Percentiles rank a stretch among this genome's conserved stretches.
Conservation (phyloP, 2,329 filamentous ascomycete genomes). For the Epichloe bromicola region DNA sequence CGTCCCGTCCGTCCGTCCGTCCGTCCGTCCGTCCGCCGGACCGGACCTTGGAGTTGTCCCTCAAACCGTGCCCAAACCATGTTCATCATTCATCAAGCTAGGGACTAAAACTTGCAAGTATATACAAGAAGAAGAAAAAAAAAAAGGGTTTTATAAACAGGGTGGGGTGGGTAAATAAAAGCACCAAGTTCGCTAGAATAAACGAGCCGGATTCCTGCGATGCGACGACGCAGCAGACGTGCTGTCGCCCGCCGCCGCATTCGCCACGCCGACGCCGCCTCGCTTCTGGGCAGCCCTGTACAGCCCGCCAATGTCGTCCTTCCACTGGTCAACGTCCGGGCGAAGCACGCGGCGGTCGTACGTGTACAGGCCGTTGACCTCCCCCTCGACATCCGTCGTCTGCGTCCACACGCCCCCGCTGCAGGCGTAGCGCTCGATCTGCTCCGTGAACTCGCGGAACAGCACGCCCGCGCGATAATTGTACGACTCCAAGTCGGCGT, state of each 20-base stretch:
- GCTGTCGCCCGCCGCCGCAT: background rate
- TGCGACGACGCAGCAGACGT: background rate
- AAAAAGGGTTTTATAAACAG: no score
- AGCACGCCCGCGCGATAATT: constrained; percentile 52
- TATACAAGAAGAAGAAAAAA: no score
- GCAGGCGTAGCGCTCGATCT: constrained; percentile 48
- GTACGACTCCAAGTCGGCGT: constrained; percentile 43
- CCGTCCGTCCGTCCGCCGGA: background rate
- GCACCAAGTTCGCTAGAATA: no score
- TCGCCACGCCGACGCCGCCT: constrained; percentile 5
- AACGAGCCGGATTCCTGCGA: background rate
- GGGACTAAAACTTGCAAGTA: no score
- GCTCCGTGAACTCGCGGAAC: constrained; percentile 46
- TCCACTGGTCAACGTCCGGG: constrained; percentile 45
- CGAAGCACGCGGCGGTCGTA: constrained; percentile 52
- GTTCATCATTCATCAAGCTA: no score
- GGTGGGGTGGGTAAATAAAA: no score
- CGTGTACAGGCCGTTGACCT: constrained; percentile 58
- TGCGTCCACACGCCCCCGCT: constrained; percentile 61
- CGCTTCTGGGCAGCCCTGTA: constrained; percentile 38
- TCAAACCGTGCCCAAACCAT: background rate
- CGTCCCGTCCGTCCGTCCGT: background rate
- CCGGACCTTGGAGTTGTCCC: background rate
- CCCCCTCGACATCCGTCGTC: constrained; percentile 62
- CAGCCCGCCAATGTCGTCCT: constrained; percentile 42